Base-by-base conservation (phyloP, 768 basidiomycete species). In the Pleurotus platypus region DNA sequence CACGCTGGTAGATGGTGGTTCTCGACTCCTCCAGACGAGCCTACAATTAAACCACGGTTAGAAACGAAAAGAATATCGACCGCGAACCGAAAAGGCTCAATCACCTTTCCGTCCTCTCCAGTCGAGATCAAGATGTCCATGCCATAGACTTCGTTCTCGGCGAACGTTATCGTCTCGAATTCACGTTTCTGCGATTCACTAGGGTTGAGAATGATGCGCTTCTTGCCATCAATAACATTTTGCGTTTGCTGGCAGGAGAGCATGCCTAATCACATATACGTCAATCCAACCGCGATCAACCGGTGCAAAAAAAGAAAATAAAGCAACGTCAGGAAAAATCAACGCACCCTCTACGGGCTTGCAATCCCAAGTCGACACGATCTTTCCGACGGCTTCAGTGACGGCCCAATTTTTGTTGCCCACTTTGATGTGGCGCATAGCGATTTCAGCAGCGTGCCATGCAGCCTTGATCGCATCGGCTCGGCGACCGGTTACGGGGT, bases 391-490 rank as follows among this genome's bases (percentile, higher is more conserved):
- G 46, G 84, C 84, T 26, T 98, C 93, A 20, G 96, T 98, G 55
- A 98, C 87, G 46, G 83, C 81, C 89, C 92, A 98, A 77, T 98
- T 98, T 76, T 92, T 95, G 75, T 88, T 90, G 35, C 94, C 95
- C 47, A 87, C 89, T 71, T 94, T 94, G 68, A 97, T 78, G 55
- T 89, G 80, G 59, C 97, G 86, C 89, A 94, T 86, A 40, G 94
- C 96, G 49, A 86, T 80, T 76, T 98, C 94, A 2, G 94, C 90
- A 9, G 95, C 97, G 61, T 84, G 81, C 84, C 88, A 96, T 30
- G 97, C 96, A 18, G 97, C 97, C 71, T 90, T 89, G 72, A 98
- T 75, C 49, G 90, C 94, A 67, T 98, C 95, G 40, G 95, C 96
- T 45, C 86, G 86, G 60, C 87, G 76, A 47, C 92, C 97, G 2